These are phyloP conservation scores for Ambrosiella beaveri DNA, from an alignment of 2,329 filamentous ascomycete species.

Conservation along the genomic window DNA sequence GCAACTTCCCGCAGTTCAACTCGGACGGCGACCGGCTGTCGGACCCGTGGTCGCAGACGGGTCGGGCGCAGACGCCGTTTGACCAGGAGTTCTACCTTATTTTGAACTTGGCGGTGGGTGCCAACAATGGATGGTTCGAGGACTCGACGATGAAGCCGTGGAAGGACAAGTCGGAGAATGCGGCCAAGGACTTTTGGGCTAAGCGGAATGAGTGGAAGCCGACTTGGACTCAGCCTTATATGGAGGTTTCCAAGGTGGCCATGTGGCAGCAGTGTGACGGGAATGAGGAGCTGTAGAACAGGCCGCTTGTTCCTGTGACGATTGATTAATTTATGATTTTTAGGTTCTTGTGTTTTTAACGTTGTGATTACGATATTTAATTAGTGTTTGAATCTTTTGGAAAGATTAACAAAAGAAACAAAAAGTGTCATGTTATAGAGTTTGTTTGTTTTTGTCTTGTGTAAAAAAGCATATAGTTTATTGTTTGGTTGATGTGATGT, in stretches of 20 bases:
- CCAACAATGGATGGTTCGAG: conserved; percentile 70
- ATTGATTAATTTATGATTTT: too few relatives aligned
- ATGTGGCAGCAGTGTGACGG: conserved; percentile 56
- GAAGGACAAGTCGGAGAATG: conserved; percentile 49
- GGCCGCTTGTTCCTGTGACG: not conserved
- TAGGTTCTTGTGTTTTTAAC: too few relatives aligned
- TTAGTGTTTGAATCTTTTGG: too few relatives aligned
- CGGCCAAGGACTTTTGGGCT: conserved; percentile 63
- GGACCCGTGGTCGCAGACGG: conserved; percentile 47
- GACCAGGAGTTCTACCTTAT: conserved; percentile 63
- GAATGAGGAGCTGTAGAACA: conserved; percentile 30
- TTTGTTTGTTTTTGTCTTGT: too few relatives aligned
- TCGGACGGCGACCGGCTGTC: conserved; percentile 47
- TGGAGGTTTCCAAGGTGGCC: conserved; percentile 52
- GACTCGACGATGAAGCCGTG: conserved; percentile 62
- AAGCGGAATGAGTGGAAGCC: conserved; percentile 46
- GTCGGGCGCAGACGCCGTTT: conserved; percentile 49
- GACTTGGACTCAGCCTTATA: conserved; percentile 52
- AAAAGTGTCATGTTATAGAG: too few relatives aligned
- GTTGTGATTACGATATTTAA: too few relatives aligned
- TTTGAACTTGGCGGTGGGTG: conserved; percentile 58
- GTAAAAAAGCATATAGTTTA: too few relatives aligned
- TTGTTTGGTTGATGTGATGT: too few relatives aligned
- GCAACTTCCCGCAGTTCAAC: conserved; percentile 46
- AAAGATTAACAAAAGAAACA: too few relatives aligned